Conservation (phyloP, 225 moss, liverwort and hornwort genomes). For the Pseudoscleropodium purum region DNA sequence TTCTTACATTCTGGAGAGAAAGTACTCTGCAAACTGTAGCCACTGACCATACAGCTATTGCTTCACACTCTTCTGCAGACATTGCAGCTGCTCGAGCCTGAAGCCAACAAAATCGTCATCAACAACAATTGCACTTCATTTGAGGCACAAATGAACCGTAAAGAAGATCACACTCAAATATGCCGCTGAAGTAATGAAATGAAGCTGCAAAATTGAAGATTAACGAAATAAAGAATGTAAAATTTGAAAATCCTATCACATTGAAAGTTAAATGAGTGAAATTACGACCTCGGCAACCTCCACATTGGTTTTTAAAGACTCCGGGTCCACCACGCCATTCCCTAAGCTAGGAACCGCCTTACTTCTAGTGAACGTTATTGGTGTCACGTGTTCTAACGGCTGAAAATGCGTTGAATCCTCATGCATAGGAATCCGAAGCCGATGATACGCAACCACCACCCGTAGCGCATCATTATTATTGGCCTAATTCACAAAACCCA, state of each 20-base stretch:
- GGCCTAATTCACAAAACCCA: constrained; percentile 37
- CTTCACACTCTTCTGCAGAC: constrained; percentile 83
- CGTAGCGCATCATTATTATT: constrained; percentile 87
- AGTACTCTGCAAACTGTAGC: constrained; percentile 91
- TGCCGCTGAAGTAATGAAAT: not conserved
- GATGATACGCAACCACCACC: constrained; percentile 80
- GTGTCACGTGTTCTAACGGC: constrained; percentile 69
- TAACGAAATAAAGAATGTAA: not conserved
- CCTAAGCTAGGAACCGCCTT: constrained; percentile 23
- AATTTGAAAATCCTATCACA: not conserved
- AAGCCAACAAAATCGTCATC: not conserved
- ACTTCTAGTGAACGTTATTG: constrained; percentile 52
- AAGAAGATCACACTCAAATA: not conserved
- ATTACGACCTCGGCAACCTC: constrained; percentile 75
- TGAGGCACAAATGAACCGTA: not conserved
- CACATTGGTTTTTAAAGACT: constrained; percentile 59
- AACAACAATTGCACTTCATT: not conserved
- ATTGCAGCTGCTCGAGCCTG: constrained; percentile 82
- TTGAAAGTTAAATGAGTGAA: not conserved
- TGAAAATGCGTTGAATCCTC: constrained; percentile 61
- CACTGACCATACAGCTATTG: constrained; percentile 74
- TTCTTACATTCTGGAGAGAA: constrained; percentile 86
- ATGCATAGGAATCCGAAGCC: constrained; percentile 50
- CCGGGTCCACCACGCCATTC: constrained; percentile 43
- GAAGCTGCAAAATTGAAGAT: not conserved